phyloP scores from a whole-genome alignment of 768 basidiomycete species.

The Lentinula aciculospora region DNA sequence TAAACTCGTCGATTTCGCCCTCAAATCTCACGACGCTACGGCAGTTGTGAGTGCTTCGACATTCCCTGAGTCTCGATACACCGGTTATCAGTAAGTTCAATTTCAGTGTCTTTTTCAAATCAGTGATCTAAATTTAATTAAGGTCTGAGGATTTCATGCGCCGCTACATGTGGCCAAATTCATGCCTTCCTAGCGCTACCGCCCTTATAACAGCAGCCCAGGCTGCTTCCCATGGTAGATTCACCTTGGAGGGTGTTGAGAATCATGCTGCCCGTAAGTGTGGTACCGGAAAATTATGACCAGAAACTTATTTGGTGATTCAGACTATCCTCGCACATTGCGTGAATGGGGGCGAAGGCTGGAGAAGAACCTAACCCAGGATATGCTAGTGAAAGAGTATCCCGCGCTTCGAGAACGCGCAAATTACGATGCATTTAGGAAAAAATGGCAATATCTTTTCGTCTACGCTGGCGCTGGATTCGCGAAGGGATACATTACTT shows the following conservation, averaged over 20 bases:
- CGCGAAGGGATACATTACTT: conserved; percentile 75
- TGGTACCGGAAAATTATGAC: not conserved
- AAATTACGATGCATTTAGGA: conserved; percentile 66
- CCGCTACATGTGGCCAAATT: conserved; percentile 86
- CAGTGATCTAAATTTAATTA: not conserved
- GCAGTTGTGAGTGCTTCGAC: conserved; percentile 66
- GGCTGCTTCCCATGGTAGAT: conserved; percentile 61
- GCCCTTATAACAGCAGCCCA: conserved; percentile 73
- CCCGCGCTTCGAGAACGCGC: conserved; percentile 49
- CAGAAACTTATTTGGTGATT: not conserved
- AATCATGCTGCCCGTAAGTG: conserved; percentile 75
- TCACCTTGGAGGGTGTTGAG: conserved; percentile 80
- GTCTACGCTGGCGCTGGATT: conserved; percentile 80
- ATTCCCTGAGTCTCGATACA: conserved; percentile 65
- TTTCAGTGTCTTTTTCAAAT: conserved; percentile 1
- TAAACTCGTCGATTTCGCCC: conserved; percentile 70
- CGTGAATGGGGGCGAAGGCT: conserved; percentile 86
- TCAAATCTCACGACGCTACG: conserved; percentile 63
- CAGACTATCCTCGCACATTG: conserved; percentile 87
- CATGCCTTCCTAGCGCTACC: conserved; percentile 82
- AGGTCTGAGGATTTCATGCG: conserved; percentile 84
- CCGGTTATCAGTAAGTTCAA: conserved; percentile 58
- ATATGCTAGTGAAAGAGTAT: conserved; percentile 51
- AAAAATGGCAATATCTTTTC: conserved; percentile 83
- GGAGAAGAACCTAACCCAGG: conserved; percentile 56